These are phyloP conservation scores for Kuraishia hungarica DNA, from an alignment of 805 yeast genomes.

Conservation along the genomic window DNA sequence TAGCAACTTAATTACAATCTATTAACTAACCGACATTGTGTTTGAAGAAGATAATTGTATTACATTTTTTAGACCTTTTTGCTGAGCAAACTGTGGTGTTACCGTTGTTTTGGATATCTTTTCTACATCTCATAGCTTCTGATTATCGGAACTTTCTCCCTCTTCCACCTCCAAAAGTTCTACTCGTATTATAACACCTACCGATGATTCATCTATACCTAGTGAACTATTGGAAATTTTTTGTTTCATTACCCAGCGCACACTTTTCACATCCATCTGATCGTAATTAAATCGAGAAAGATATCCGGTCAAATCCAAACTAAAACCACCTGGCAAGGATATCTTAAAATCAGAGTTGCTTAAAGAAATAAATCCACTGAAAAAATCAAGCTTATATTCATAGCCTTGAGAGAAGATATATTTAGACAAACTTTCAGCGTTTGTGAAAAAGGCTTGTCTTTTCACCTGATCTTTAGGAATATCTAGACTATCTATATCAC, in stretches of 20 bases:
- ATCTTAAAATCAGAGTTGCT: slow-evolving; percentile 6
- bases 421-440: slow-evolving; percentile 24
- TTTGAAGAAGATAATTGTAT: too few relatives aligned
- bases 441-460: slow-evolving; percentile 37
- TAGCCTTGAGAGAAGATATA: slow-evolving; percentile 24
- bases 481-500: slow-evolving; percentile 13
- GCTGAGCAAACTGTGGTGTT: too few relatives aligned
- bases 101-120: too few relatives aligned
- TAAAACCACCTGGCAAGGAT: slow-evolving; percentile 8
- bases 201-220: background rate
- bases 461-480: slow-evolving; percentile 26
- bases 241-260: background rate
- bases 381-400: slow-evolving; percentile 6
- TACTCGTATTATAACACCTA: background rate
- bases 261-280: background rate
- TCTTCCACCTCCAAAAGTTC: background rate
- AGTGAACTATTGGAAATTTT: background rate
- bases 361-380: slow-evolving; percentile 6
- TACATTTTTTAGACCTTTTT: too few relatives aligned
- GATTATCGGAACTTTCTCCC: background rate
- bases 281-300: background rate
- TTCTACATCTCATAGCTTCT: too few relatives aligned
- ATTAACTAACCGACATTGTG: too few relatives aligned
- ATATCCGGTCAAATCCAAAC: slow-evolving; percentile 6
- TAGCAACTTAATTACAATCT: too few relatives aligned